Conservation (phyloP, 306 rosid genomes). For the Dalbergia oliveri region DNA sequence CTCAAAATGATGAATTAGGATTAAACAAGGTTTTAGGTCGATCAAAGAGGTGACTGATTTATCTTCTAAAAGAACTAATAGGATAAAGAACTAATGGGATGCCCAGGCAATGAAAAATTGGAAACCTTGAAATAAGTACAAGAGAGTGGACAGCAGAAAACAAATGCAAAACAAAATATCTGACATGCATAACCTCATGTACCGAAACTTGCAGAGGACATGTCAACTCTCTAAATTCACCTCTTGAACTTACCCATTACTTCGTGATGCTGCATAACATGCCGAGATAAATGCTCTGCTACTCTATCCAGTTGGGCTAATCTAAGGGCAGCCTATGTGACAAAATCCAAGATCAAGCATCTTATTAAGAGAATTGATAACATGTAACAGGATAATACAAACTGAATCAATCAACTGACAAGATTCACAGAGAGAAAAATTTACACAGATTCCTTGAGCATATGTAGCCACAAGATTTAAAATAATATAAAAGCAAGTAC, state of each 20-base stretch:
- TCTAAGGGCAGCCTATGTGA: conserved; percentile 83
- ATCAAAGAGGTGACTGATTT: conserved; percentile 30
- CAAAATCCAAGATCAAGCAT: conserved; percentile 45
- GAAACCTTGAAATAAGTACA: conserved; percentile 31
- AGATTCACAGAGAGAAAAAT: conserved; percentile 19
- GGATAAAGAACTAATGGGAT: conserved; percentile 21
- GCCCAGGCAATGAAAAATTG: neutral
- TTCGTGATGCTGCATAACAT: conserved; percentile 98
- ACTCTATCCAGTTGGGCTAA: conserved; percentile 92
- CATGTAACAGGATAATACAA: conserved; percentile 32
- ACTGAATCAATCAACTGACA: conserved; percentile 37
- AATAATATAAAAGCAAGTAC: neutral
- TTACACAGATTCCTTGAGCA: conserved; percentile 22
- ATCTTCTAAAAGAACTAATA: conserved; percentile 12
- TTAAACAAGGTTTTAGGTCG: conserved; percentile 25
- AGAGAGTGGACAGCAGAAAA: conserved; percentile 36
- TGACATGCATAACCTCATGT: conserved; percentile 35
- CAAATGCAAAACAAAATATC: conserved; percentile 29
- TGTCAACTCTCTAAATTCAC: conserved; percentile 38
- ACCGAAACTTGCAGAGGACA: conserved; percentile 21
- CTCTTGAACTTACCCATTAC: conserved; percentile 90
- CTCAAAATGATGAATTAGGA: conserved; percentile 34
- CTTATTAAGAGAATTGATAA: conserved; percentile 29
- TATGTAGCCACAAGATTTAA: conserved; percentile 1
- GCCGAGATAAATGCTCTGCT: conserved; percentile 83